A percentile compares a stretch with the other conserved stretches of the same genome.
Conservation (phyloP, 148 eudicot species). For the Dianthus caryophyllus region DNA sequence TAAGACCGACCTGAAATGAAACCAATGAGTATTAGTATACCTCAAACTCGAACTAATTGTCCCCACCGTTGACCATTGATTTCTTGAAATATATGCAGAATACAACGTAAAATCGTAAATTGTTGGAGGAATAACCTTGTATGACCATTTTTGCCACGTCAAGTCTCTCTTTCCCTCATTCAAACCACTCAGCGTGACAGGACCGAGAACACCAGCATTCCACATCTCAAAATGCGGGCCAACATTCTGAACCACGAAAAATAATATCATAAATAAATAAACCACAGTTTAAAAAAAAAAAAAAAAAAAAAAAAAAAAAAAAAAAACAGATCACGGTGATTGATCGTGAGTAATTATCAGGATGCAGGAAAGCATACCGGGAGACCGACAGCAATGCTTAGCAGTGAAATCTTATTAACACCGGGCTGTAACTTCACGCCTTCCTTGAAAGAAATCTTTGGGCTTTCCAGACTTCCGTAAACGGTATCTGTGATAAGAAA, state of each 20-base stretch:
- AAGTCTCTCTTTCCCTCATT: conserved; percentile 73
- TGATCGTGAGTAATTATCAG: not conserved
- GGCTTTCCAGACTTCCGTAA: conserved; percentile 80
- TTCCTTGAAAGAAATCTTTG: conserved; percentile 59
- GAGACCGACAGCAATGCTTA: conserved; percentile 96
- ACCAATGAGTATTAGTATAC: not conserved
- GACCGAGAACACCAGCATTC: conserved; percentile 87
- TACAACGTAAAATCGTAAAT: not conserved
- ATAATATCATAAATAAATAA: not conserved
- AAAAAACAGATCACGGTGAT: not conserved
- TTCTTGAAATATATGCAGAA: too few relatives aligned
- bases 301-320: too few relatives aligned
- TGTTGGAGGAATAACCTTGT: conserved; percentile 51
- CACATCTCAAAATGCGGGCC: conserved; percentile 72
- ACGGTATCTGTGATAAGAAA: conserved; percentile 51
- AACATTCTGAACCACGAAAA: conserved; percentile 46
- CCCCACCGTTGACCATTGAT: too few relatives aligned
- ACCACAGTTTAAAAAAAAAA: too few relatives aligned
- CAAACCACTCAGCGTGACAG: conserved; percentile 62
- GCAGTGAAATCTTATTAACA: conserved; percentile 69
- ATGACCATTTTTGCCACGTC: conserved; percentile 89
- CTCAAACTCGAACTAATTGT: too few relatives aligned
- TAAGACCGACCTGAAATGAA: conserved; percentile 65
- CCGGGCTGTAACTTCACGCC: conserved; percentile 82
- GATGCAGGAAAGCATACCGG: conserved; percentile 53